These are phyloP conservation scores for Quercus berberidifolia DNA, from an alignment of 306 rosid genomes.

Conservation along the genomic window DNA sequence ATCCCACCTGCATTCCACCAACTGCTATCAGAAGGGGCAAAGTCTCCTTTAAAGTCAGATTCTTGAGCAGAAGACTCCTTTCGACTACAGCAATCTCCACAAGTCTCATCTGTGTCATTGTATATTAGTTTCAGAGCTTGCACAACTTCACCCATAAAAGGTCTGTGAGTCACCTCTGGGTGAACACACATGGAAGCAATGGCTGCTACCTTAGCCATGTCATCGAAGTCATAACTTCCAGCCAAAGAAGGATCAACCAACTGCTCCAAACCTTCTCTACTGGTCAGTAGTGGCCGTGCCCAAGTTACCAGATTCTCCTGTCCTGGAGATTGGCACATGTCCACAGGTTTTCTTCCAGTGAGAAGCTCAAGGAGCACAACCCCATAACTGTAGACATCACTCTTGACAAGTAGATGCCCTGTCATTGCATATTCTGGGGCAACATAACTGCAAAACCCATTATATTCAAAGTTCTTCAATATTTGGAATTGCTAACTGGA, in stretches of 20 bases:
- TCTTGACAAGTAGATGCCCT: constrained; percentile 91
- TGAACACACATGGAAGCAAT: constrained; percentile 96
- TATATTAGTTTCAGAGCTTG: constrained; percentile 92
- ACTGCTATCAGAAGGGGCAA: constrained; percentile 66
- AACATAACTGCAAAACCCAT: constrained; percentile 66
- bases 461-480: constrained; percentile 7
- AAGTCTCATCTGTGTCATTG: constrained; percentile 65
- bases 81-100: constrained; percentile 67
- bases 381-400: constrained; percentile 98
- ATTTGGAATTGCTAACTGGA: constrained; percentile 14
- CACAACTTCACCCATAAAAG: constrained; percentile 99
- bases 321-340: constrained; percentile 82
- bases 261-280: constrained; percentile 77
- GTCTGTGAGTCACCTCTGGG: constrained; percentile 76
- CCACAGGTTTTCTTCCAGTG: constrained; percentile 90
- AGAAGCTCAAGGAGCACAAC: constrained; percentile 95
- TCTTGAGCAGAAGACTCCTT: constrained; percentile 73
- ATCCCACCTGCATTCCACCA: constrained; percentile 76
- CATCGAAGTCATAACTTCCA: constrained; percentile 74
- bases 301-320: constrained; percentile 85
- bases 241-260: constrained; percentile 81
- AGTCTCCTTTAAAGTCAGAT: constrained; percentile 66
- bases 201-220: constrained; percentile 93
- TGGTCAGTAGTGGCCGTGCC: constrained; percentile 78
- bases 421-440: constrained; percentile 99